A percentile compares a stretch with the other conserved stretches of the same genome.
These are phyloP conservation scores for Myriosclerotinia curreyana DNA, from an alignment of 2,329 filamentous ascomycete species.

Conservation along the genomic window DNA sequence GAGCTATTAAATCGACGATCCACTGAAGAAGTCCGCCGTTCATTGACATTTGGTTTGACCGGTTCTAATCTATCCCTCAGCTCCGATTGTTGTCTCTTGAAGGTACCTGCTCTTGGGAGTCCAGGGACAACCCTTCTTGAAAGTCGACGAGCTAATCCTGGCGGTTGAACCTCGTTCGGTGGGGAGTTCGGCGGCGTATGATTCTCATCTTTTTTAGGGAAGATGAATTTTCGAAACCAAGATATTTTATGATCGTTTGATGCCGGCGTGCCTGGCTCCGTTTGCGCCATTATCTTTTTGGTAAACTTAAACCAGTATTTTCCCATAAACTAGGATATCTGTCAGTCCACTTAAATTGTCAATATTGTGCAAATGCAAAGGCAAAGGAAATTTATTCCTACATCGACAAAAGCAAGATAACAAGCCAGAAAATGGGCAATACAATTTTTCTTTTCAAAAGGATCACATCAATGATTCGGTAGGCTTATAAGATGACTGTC, in stretches of 20 bases:
- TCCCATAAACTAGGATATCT: conserved; percentile 15
- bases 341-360: conserved; percentile 15
- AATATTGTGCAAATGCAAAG: background rate
- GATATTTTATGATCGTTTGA: conserved; percentile 35
- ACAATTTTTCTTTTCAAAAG: background rate
- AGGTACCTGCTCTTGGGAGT: conserved; percentile 72
- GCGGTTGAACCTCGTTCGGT: conserved; percentile 26
- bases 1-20: conserved; percentile 46
- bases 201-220: conserved; percentile 34
- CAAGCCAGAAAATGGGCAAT: background rate
- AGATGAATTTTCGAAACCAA: conserved; percentile 38
- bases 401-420: conserved; percentile 10
- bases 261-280: conserved; percentile 33
- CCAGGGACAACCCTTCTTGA: conserved; percentile 68
- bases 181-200: conserved; percentile 25
- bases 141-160: conserved; percentile 36
- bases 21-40: conserved; percentile 69
- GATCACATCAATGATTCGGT: conserved; percentile 25
- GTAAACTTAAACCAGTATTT: conserved; percentile 7
- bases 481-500: conserved; percentile 25
- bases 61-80: conserved; percentile 69
- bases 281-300: conserved; percentile 22
- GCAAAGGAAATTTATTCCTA: conserved; percentile 15
- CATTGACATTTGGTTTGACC: conserved; percentile 58
- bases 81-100: conserved; percentile 81